Base-by-base conservation (phyloP, 176 grass and related monocot species). In the Phoenix dactylifera region DNA sequence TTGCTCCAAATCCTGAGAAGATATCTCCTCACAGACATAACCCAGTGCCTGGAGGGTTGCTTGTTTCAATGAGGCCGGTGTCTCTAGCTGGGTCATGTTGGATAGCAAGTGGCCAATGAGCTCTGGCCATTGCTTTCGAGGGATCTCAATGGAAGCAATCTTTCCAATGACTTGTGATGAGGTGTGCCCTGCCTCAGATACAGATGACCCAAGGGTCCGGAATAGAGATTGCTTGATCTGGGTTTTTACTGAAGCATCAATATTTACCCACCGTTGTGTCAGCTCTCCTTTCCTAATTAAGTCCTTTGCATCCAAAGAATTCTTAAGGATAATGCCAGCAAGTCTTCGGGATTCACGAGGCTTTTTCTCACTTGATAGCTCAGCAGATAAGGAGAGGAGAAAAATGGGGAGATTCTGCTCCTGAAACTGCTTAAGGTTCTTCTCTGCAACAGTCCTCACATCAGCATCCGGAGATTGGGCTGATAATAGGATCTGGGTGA, bases 161-260 rank as follows among this genome's bases (percentile, higher is more conserved):
- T 95, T 95, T 6, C 86, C 90, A 81, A 89, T 81, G 59, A 89
- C 90, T 81, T 95, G 90, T 24, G 85, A 89, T 57, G 90, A 95
- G 25, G 86, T 74, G 48, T 89, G 90, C 4, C 90, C 78, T 54
- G 82, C 90, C 60, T 86, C 90, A 86, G 69, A 57, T 1, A 84
- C 82, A 0, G 26, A 84, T 55, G 90, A 89, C 71, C 71, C 79
- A 70, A 95, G 71, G 14, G 82, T 95, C 49, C 58, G 65, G 44
- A 95, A 66, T 79, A 95, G 73, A 12, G 80, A 95, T 64, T 89
- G 86, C 66, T 95, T 95, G 54, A 95, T 89, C 82, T 81, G 84
- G 24, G 54, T 58, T 74, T 95, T 89, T 24, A 89, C 68, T 18
- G 64, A 72, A 24, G 49, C 71, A 50, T 95, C 90, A 48, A 95